Evolutionary conservation across 441 rosid species (phyloP).

Genomic region (Syzygium syzygioides): DNA sequence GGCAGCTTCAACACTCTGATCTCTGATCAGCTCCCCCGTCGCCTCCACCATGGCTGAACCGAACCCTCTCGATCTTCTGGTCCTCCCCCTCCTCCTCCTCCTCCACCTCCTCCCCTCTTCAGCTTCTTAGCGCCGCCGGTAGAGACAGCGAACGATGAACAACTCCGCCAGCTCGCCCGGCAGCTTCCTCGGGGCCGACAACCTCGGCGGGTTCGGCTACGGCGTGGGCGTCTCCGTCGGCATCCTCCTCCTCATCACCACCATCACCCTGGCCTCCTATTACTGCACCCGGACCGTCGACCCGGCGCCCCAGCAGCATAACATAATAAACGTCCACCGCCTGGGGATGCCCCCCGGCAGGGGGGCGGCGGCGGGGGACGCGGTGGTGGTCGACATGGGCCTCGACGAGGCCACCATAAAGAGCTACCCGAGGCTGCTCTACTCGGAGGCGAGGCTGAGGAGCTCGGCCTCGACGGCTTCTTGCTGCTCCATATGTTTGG

Average conservation of each 20-base stretch:
- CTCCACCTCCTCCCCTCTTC: not conserved
- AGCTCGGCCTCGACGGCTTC: not conserved
- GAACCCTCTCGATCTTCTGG: not conserved
- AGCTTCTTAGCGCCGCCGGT: not conserved
- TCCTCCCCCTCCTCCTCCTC: not conserved
- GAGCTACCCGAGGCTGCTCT: slow-evolving; percentile 10
- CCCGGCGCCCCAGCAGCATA: not conserved
- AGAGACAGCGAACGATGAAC: not conserved
- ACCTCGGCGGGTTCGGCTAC: not conserved
- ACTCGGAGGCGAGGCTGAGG: not conserved
- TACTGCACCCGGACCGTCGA: not conserved
- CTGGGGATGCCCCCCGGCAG: not conserved
- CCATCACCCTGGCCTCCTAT: slow-evolving; percentile 1
- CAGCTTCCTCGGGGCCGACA: not conserved
- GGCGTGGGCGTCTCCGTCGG: slow-evolving; percentile 1
- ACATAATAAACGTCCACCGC: not conserved
- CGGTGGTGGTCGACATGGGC: not conserved
- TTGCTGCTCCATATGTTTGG: slow-evolving; percentile 12
- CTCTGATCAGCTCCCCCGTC: not conserved
- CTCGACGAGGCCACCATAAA: slow-evolving; percentile 4
- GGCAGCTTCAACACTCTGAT: not conserved
- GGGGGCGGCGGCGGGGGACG: not conserved
- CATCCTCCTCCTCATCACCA: slow-evolving; percentile 7
- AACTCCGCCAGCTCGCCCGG: not conserved
- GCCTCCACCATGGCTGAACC: not conserved